phyloP scores from a whole-genome alignment of 345 rosid genomes.

The Excoecaria cochinchinensis region DNA sequence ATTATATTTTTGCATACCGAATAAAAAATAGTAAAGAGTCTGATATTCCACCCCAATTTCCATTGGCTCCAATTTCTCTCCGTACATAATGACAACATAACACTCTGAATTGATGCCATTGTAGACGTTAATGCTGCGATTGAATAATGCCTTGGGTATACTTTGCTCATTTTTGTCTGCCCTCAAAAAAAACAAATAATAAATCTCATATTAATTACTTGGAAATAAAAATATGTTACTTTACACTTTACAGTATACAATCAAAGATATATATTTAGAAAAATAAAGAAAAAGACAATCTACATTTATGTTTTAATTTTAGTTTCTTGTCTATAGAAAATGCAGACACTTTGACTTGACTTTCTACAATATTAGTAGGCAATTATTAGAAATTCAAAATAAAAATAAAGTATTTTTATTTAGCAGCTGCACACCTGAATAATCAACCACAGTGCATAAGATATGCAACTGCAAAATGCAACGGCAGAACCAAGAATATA shows the following conservation, averaged over 20 bases:
- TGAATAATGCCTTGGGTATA: slow-evolving; percentile 24
- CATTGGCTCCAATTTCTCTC: slow-evolving; percentile 26
- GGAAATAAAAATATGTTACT: no score
- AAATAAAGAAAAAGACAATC: no score
- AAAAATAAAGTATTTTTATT: no score
- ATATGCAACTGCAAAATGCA: slow-evolving; percentile 11
- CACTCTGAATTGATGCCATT: slow-evolving; percentile 19
- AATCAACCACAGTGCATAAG: slow-evolving; percentile 22
- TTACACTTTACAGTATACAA: no score
- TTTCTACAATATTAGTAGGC: no score
- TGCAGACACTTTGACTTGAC: no score
- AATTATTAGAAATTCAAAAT: no score
- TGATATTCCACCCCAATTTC: slow-evolving; percentile 34
- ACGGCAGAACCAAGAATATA: slow-evolving; percentile 1
- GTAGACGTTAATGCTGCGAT: slow-evolving; percentile 30
- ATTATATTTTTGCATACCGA: slow-evolving; percentile 14
- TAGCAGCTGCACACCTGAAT: slow-evolving; percentile 9
- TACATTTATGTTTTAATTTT: no score
- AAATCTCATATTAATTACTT: no score
- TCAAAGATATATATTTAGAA: no score
- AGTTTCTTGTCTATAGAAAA: no score
- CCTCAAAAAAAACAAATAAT: background rate
- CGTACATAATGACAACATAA: slow-evolving; percentile 14
- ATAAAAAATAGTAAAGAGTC: slow-evolving; percentile 23
- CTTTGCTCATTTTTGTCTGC: slow-evolving; percentile 28